Evolutionary conservation across 352 stramenopile genomes (phyloP).

Genomic region (Pythium myriotylum): DNA sequence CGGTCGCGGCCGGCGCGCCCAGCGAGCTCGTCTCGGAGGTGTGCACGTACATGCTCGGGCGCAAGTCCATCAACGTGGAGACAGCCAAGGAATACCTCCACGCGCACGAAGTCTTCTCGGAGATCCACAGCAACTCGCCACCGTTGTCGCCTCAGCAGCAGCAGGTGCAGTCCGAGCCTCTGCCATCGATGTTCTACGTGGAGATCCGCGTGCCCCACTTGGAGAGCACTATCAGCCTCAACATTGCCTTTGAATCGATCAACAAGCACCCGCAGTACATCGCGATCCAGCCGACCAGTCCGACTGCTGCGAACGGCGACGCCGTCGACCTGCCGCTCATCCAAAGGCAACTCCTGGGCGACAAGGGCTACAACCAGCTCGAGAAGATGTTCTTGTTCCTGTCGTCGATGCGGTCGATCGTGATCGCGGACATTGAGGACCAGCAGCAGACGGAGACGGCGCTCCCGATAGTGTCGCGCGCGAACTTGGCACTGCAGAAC

Average conservation of each 20-base stretch:
- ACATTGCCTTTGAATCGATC: conserved; percentile 83
- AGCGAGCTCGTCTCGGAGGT: conserved; percentile 83
- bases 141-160: conserved; percentile 37
- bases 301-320: conserved; percentile 9
- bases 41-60: conserved; percentile 85
- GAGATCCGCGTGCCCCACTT: conserved; percentile 76
- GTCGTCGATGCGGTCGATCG: conserved; percentile 77
- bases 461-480: conserved; percentile 35
- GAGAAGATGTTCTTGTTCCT: conserved; percentile 88
- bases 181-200: conserved; percentile 88
- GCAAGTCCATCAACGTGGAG: conserved; percentile 82
- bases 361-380: conserved; percentile 89
- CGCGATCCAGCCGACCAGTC: conserved; percentile 52
- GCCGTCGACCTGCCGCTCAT: conserved; percentile 44
- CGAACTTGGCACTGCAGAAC: conserved; percentile 81
- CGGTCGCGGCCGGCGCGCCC: conserved; percentile 73
- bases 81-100: conserved; percentile 85
- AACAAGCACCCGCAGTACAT: conserved; percentile 83
- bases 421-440: conserved; percentile 41
- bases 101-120: conserved; percentile 74
- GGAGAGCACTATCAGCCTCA: conserved; percentile 72
- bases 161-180: conserved; percentile 15
- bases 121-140: conserved; percentile 60
- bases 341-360: conserved; percentile 69
- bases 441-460: neutral